Evolutionary conservation across 2,329 filamentous ascomycete genomes (phyloP), one percentile per base, ranked within the genome.

Genomic region (Pyricularia pennisetigena): DNA sequence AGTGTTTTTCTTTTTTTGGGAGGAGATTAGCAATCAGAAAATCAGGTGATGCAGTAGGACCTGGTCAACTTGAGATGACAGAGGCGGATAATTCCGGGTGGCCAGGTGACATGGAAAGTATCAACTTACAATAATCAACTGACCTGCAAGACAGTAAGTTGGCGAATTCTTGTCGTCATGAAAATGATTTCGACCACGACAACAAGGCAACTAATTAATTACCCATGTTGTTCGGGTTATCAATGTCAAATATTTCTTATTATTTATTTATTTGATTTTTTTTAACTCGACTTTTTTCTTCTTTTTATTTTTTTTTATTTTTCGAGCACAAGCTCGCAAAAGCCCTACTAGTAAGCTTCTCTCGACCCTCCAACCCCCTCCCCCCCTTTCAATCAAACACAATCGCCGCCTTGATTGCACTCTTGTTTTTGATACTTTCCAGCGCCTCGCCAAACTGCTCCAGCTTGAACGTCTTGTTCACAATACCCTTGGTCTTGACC

Each of bases 381-480:
- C 16, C 62, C 63, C 63, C 32, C 32, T 12, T 28, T 65, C 29
- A 32, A 16, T 91, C 88, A 73, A 90, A 91, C 64, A 87, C 84
- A 76, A 92, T 91, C 20, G 87, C 88, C 67, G 89, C 89, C 82
- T 92, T 92, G 75, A 92, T 90, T 69, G 88, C 89, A 67, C 80
- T 85, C 82, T 91, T 91, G 79, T 90, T 88, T 74, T 83, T 86
- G 82, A 92, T 91, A 69, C 86, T 84, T 76, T 91, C 86, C 71
- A 92, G 79, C 70, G 88, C 90, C 75, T 90, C 86, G 64, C 81
- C 86, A 84, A 88, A 92, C 75, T 92, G 83, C 74, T 92, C 89
- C n/a, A 92, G 81, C 78, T 84, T 88, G 80, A 88, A 92, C 6
- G 83, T 85, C 81, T 90, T 91, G 79, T 91, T 90, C 71, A 91